phyloP scores from a whole-genome alignment of 2,329 filamentous ascomycete species.

The Aspergillus sp. region DNA sequence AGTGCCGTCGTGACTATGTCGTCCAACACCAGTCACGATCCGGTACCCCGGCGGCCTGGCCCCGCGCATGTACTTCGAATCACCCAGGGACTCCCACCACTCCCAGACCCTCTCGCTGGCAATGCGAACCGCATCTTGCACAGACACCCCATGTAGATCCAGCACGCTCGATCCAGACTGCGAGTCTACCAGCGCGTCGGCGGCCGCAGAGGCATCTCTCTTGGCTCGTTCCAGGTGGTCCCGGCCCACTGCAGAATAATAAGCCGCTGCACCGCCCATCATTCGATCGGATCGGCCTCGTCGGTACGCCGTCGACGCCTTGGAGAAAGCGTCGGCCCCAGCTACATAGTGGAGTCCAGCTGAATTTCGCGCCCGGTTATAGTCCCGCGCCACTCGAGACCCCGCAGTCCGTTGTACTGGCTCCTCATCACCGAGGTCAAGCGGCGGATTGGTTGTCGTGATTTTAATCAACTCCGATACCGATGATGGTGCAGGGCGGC shows the following conservation, averaged over 20 bases:
- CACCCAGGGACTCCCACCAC: conserved; percentile 72
- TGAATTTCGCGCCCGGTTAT: conserved; percentile 22
- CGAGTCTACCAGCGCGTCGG: conserved; percentile 58
- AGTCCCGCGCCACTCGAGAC: conserved; percentile 10
- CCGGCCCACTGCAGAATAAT: conserved; percentile 63
- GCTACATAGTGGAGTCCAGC: conserved; percentile 40
- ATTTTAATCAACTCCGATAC: conserved; percentile 38
- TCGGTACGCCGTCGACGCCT: conserved; percentile 51
- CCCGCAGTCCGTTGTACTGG: conserved; percentile 5
- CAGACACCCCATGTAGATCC: conserved; percentile 76
- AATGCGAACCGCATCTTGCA: conserved; percentile 73
- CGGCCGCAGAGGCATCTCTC: conserved; percentile 53
- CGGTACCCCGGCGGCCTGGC: conserved; percentile 49
- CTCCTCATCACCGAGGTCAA: conserved; percentile 17
- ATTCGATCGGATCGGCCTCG: conserved; percentile 60
- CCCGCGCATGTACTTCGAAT: conserved; percentile 46
- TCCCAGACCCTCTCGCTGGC: conserved; percentile 53
- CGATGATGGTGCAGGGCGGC: conserved; percentile 21
- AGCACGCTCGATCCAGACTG: conserved; percentile 55
- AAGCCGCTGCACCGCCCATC: conserved; percentile 64
- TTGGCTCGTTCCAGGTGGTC: conserved; percentile 52
- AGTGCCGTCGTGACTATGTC: conserved; percentile 66
- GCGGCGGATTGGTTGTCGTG: conserved; percentile 15
- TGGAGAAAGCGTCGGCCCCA: conserved; percentile 43
- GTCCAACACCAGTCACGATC: conserved; percentile 72